Evolutionary conservation across 257 asterid species (phyloP), one percentile per base, ranked within the genome.

Genomic region (Nicotiana benthamiana): DNA sequence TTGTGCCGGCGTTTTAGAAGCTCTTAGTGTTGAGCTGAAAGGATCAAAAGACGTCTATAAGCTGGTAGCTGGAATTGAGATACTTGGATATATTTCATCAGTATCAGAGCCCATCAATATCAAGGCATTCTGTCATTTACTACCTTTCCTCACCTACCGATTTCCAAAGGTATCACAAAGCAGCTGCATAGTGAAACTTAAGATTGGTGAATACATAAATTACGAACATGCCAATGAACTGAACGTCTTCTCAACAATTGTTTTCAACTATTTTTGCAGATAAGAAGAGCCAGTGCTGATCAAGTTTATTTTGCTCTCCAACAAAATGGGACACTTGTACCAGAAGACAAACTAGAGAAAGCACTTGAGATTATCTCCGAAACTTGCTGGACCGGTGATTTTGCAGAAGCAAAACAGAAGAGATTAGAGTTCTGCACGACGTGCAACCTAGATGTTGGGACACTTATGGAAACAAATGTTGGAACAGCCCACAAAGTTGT

Each of bases 311-410:
- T 91, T 24, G 99, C 90, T 52, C 95, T 95, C 24, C 90, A 90
- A 16, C 90, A 91, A 88, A 90, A 95, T 56, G 94, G 75, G 26
- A 70, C 66, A 74, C 90, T 93, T 77, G 84, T 93, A 26, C 83
- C 88, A 26, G 97, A 87, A 32, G 89, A 90, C 66, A 92, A 93
- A 77, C 24, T 88, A 48, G 87, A 92, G 74, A 91, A 84, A 88
- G 97, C 93, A 9, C 87, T 89, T 60, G 98, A 95, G 77, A 89
- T 89, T 81, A 89, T 95, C 56, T 86, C 94, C 0, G 94, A 93
- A 81, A 95, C 97, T 65, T 92, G 98, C 88, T 95, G 99, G 99
- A 97, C 91, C 84, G 98, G 95, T 68, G 97, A 91, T 81, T 67
- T 84, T 4, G 92, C 87, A 76, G 99, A 93, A 83, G 95, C 96